Base-by-base conservation (phyloP, 768 basidiomycete species). In the Imleria badia region DNA sequence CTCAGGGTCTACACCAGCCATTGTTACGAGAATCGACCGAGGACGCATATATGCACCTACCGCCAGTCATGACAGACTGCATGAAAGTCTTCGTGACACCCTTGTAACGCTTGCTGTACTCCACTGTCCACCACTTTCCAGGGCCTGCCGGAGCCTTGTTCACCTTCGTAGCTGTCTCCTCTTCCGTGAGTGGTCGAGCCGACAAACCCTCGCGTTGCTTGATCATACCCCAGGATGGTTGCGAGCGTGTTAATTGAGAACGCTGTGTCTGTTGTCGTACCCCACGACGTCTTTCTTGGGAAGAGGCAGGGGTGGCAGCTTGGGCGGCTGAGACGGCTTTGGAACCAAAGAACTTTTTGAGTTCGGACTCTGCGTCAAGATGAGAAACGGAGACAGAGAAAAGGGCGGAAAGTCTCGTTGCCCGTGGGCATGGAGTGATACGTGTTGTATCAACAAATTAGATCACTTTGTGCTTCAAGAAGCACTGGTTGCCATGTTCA, bases 311-410 rank as follows among this genome's bases (percentile, higher is more conserved):
- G 3, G 62, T 60, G 13, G 71, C 59, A 19, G 71, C 68, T 68
- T 81, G 82, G 29, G 77, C 79, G 3, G 87, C 83, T n/a, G 78
- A 76, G 10, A 98, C 81, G 53, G 97, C 94, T 64, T 87, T 90
- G 19, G 91, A 81, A 2, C 96, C 96, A 66, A 99, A 99, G 78
- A 98, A 96, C 59, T 85, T 87, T 51, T 89, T 85, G 73, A 98
- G 82, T 67, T 99, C 97, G 1, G 88, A 87, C 55, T 96, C 94
- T 12, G 86, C 78, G 58, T 98, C 94, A 15, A 99, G 83, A 61
- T 92, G 80, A 38, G 86, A 76, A 1, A 87, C 76, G 1, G 91
- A 92, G n/a, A 96, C 86, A 0, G 89, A 76, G 19, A 96, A 78
- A 1, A 97, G 81, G 44, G 80, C 69, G 12, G 80, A 69, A 49